Percentiles rank a stretch among this genome's conserved stretches.
Conservation (phyloP, 805 yeast species). For the Saccharomyces jurei region DNA sequence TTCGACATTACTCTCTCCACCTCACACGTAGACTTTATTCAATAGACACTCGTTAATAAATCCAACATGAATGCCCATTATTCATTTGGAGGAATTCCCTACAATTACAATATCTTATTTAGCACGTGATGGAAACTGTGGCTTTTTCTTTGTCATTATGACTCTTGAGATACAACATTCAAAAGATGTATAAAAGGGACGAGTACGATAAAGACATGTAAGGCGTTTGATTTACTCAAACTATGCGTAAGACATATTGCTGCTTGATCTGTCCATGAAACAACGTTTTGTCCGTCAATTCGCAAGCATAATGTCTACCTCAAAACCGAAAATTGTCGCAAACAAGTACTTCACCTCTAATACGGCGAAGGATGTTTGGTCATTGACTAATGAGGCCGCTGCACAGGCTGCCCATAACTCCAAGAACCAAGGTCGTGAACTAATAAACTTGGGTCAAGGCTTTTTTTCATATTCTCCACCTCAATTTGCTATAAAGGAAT, state of each 20-base stretch:
- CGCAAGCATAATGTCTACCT: neutral
- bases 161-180: neutral
- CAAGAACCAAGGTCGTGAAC: conserved; percentile 58
- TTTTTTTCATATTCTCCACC: conserved; percentile 96
- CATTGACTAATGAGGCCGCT: conserved; percentile 90
- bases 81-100: neutral
- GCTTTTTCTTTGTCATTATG: neutral
- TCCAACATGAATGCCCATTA: neutral
- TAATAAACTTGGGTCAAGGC: conserved; percentile 91
- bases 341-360: conserved; percentile 48
- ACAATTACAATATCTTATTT: neutral
- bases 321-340: conserved; percentile 17
- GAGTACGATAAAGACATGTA: neutral
- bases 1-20: neutral
- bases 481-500: conserved; percentile 79
- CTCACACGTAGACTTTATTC: neutral
- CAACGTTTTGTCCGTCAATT: neutral
- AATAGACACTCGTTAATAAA: neutral
- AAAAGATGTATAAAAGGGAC: neutral
- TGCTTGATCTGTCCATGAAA: neutral
- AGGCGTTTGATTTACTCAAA: neutral
- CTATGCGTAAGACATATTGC: neutral
- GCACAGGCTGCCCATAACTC: conserved; percentile 55
- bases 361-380: conserved; percentile 86
- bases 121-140: neutral